phyloP scores from a whole-genome alignment of 2,329 filamentous ascomycete species.

The Cordyceps pruinosa region DNA sequence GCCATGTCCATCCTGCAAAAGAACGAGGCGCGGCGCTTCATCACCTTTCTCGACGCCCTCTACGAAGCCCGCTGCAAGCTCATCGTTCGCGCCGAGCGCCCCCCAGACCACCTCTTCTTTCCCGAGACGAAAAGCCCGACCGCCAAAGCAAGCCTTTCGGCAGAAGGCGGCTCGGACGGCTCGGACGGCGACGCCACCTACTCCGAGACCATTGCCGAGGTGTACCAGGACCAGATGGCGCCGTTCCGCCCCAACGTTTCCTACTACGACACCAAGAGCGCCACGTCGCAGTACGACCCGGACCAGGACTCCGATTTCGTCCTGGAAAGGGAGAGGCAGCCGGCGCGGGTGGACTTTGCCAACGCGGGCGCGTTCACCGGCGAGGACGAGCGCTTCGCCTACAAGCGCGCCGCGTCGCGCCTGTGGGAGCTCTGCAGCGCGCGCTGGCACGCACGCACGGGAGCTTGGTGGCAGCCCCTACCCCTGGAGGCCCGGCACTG shows the following conservation, averaged over 20 bases:
- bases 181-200: conserved; percentile 32
- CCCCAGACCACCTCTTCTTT: conserved; percentile 72
- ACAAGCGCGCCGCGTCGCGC: conserved; percentile 68
- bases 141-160: conserved; percentile 1
- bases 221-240: conserved; percentile 69
- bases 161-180: conserved; percentile 11
- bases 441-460: conserved; percentile 60
- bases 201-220: conserved; percentile 48
- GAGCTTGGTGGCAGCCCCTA: conserved; percentile 67
- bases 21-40: conserved; percentile 74
- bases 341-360: conserved; percentile 53
- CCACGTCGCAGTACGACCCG: conserved; percentile 43
- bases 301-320: conserved; percentile 53
- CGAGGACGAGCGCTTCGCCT: conserved; percentile 76
- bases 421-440: conserved; percentile 75
- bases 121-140: conserved; percentile 42
- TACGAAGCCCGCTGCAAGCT: conserved; percentile 79
- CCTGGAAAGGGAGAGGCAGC: conserved; percentile 24
- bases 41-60: conserved; percentile 71
- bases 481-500: conserved; percentile 58
- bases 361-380: conserved; percentile 65
- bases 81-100: conserved; percentile 57
- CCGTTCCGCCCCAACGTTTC: conserved; percentile 77
- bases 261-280: conserved; percentile 46
- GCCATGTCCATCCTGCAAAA: conserved; percentile 61